Base-by-base conservation (phyloP, 2,329 filamentous ascomycete genomes). In the Aspergillus brunneoviolaceus region DNA sequence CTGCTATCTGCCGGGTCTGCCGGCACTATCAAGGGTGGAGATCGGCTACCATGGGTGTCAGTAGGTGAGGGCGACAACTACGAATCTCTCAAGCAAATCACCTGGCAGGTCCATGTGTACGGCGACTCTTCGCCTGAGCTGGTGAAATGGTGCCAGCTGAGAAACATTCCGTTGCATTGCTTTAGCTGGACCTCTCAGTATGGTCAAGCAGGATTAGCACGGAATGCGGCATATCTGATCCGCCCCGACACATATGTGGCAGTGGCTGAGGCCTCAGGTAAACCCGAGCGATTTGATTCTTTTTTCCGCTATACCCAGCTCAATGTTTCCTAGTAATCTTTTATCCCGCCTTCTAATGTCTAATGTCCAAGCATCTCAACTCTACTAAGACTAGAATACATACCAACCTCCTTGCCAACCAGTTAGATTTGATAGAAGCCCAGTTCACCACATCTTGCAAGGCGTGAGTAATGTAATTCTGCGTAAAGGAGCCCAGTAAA, bases 11-110 rank as follows among this genome's bases (percentile, higher is more conserved):
- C 69, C 1, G 70, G 67, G 4, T 75, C 70, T 49, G 63, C 60
- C 2, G 78, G 79, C 0, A 67, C 64, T 0, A 63, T 84, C 2
- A 72, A 74, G 49, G 80, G 81, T 33, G 82, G 82, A 1, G 79
- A 83, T 64, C 77, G 83, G 14, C 71, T 80, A 4, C 77, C 77
- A 2, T 74, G 72, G 72, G 69, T 60, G 2, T 61, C 62, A 23
- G 69, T 66, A 1, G 64, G 65, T 1, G 52, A 60, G 2, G 33
- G 58, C 1, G 72, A 74, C 42, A 72, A 74, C 19, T 73, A 68
- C 47, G 67, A 68, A 5, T 67, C 62, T 4, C 54, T 74, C 1
- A 53, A 39, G 6, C 57, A 65, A 3, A 67, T 74, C 9, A 59
- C 58, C 10, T 75, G 72, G 71, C 71, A 74, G 31, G 58, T 74